phyloP scores from a whole-genome alignment of 768 basidiomycete species.

The Galerina marginata region DNA sequence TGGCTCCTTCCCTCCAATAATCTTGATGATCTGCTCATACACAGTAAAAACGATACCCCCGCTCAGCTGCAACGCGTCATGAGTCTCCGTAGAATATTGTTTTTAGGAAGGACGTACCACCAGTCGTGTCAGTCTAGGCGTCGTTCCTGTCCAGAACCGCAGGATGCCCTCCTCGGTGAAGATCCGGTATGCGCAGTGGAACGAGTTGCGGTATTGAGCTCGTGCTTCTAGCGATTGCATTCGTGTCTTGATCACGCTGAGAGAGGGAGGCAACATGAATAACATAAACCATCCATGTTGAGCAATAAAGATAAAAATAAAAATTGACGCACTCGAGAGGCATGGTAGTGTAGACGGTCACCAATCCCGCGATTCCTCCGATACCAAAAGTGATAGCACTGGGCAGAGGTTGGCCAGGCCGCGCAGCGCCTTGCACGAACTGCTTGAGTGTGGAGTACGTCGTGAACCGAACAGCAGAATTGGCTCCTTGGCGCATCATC shows the following conservation, averaged over 20 bases:
- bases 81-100: background rate
- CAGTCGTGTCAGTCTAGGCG: constrained; percentile 83
- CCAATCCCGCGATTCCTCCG: constrained; percentile 90
- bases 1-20: constrained; percentile 32
- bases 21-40: constrained; percentile 80
- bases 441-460: constrained; percentile 95
- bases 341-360: constrained; percentile 93
- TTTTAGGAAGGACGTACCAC: constrained; percentile 58
- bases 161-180: constrained; percentile 90
- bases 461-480: constrained; percentile 95
- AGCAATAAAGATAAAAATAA: too few relatives aligned
- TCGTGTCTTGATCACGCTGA: constrained; percentile 93
- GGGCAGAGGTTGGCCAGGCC: constrained; percentile 86
- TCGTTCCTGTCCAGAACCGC: constrained; percentile 98
- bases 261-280: constrained; percentile 41
- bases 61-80: constrained; percentile 60
- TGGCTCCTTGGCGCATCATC: constrained; percentile 99
- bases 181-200: constrained; percentile 95
- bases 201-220: constrained; percentile 87
- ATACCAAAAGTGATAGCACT: constrained; percentile 92
- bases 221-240: constrained; percentile 94
- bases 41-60: constrained; percentile 94
- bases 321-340: constrained; percentile 70
- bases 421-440: constrained; percentile 82
- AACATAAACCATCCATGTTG: background rate